A percentile compares a stretch with the other conserved stretches of the same genome.
Conservation (phyloP, 495 filamentous ascomycete species). For the Neurospora sp. region DNA sequence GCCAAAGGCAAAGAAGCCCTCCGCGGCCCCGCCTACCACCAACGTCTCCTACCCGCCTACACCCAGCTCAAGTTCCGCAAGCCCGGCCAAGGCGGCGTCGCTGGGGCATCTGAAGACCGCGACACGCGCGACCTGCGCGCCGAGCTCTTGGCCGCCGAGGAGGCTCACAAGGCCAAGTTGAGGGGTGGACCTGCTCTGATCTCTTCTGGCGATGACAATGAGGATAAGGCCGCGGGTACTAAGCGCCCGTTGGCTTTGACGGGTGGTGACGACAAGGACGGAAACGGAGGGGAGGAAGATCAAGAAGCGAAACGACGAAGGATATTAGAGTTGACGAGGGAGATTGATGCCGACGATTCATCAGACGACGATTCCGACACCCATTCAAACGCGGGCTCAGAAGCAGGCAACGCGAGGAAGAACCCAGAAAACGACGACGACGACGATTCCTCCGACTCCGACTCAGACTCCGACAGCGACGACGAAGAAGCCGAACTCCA, state of each 20-base stretch:
- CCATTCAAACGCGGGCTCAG: constrained; percentile 39
- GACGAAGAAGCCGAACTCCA: constrained; percentile 86
- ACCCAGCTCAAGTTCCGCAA: constrained; percentile 84
- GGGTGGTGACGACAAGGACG: constrained; percentile 22
- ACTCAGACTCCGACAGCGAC: constrained; percentile 41
- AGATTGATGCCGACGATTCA: constrained; percentile 85
- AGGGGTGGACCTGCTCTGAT: constrained; percentile 43
- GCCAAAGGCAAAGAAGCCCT: constrained; percentile 92
- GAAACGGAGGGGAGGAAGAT: constrained; percentile 50
- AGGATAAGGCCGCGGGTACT: constrained; percentile 30
- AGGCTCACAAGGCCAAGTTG: constrained; percentile 76
- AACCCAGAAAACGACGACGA: constrained; percentile 36
- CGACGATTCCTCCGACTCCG: constrained; percentile 15
- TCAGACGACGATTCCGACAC: constrained; percentile 42
- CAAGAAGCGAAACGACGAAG: constrained; percentile 73
- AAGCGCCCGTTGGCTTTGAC: constrained; percentile 59
- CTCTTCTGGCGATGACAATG: constrained; percentile 19
- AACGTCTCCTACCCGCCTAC: constrained; percentile 86
- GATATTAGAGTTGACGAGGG: constrained; percentile 77
- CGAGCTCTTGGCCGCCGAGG: constrained; percentile 83
- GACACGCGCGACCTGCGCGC: constrained; percentile 74
- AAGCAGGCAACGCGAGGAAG: too few relatives aligned
- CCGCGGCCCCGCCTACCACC: constrained; percentile 90
- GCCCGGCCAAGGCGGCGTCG: constrained; percentile 79
- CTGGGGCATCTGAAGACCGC: constrained; percentile 37